Percentiles rank a stretch among this genome's conserved stretches.
Conservation (phyloP, 176 grass and related monocot species). For the Zea mays region Zm-B73-REFERENCE-NAM-5.0 NC_050103.1:171213501-171214000, state of each 20-base stretch:
- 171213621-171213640: no score
- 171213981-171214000: slow-evolving; percentile 31
- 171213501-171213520: background rate
- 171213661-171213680: background rate
- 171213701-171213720: no score
- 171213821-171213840: slow-evolving; percentile 9
- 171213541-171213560: background rate
- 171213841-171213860: slow-evolving; percentile 39
- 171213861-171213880: slow-evolving; percentile 25
- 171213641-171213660: background rate
- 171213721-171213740: no score
- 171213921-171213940: slow-evolving; percentile 18
- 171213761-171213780: no score
- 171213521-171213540: background rate
- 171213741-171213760: no score
- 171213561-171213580: no score
- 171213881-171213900: slow-evolving; percentile 31
- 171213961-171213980: slow-evolving; percentile 13
- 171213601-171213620: no score
- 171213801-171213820: background rate
- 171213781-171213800: no score
- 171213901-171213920: slow-evolving; percentile 35
- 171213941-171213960: slow-evolving; percentile 17
- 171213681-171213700: no score
- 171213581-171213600: no score